Evolutionary conservation across 2,329 filamentous ascomycete genomes (phyloP).

Genomic region (Coleophoma cylindrospora): DNA sequence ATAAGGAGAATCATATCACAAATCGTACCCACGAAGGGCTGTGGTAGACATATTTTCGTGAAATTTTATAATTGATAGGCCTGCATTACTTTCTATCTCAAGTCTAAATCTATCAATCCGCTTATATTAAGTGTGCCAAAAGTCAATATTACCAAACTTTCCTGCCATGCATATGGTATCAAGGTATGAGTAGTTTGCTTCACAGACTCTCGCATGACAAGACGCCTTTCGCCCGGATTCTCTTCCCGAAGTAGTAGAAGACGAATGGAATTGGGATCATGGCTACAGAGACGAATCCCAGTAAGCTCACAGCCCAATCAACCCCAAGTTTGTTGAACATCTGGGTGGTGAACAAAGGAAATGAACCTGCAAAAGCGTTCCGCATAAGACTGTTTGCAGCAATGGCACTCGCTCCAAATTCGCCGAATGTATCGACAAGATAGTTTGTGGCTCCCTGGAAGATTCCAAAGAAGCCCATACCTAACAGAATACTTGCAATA

Average conservation of each 20-base stretch:
- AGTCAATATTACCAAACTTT: too few species aligned
- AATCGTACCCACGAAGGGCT: too few species aligned
- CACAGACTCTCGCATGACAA: background rate
- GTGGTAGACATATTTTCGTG: too few species aligned
- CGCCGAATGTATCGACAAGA: conserved; percentile 37
- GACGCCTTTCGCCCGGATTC: background rate
- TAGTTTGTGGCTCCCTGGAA: conserved; percentile 25
- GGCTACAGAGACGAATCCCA: conserved; percentile 49
- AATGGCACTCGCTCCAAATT: conserved; percentile 40
- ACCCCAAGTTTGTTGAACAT: conserved; percentile 63
- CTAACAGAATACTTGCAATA: conserved; percentile 17
- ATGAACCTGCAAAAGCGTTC: conserved; percentile 37
- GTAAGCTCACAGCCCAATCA: conserved; percentile 57
- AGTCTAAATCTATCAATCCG: too few species aligned
- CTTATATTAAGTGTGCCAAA: too few species aligned
- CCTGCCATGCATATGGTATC: too few species aligned
- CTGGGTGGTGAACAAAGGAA: conserved; percentile 34
- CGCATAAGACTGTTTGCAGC: conserved; percentile 38
- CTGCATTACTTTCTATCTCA: too few species aligned
- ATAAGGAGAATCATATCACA: too few species aligned
- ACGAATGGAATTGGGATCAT: conserved; percentile 53
- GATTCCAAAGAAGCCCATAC: conserved; percentile 24
- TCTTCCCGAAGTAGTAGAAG: conserved; percentile 34
- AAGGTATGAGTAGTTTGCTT: too few species aligned
- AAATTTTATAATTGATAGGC: too few species aligned